Percentiles rank a stretch among this genome's conserved stretches.
Conservation (phyloP, 805 yeast genomes). For the Candida maris region DNA sequence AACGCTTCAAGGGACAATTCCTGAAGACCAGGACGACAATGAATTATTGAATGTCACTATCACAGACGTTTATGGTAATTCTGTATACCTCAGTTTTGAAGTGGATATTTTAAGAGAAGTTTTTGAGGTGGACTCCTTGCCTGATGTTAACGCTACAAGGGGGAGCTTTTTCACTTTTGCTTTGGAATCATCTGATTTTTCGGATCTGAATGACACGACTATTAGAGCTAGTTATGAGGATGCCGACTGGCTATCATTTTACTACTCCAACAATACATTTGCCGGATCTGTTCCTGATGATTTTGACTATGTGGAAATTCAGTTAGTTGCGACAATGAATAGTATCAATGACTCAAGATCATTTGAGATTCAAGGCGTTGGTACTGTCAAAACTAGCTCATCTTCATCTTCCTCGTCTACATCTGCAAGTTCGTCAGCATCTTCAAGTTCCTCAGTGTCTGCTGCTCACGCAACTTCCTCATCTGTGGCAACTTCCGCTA, state of each 20-base stretch:
- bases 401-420: conserved; percentile 18
- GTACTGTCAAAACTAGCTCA: conserved; percentile 22
- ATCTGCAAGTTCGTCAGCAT: conserved; percentile 20
- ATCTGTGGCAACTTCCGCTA: conserved; percentile 6
- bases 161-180: conserved; percentile 57
- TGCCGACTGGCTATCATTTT: conserved; percentile 64
- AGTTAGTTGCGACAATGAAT: conserved; percentile 38
- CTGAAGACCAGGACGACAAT: conserved; percentile 40
- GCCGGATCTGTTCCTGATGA: conserved; percentile 60
- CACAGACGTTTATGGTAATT: conserved; percentile 57
- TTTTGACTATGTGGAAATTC: conserved; percentile 39
- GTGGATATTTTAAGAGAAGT: conserved; percentile 50
- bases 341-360: conserved; percentile 36
- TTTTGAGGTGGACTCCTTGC: conserved; percentile 51
- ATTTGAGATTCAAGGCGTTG: conserved; percentile 54
- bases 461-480: conserved; percentile 20
- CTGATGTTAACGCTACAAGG: conserved; percentile 64
- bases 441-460: conserved; percentile 30
- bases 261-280: conserved; percentile 58
- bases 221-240: conserved; percentile 42
- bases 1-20: conserved; percentile 52
- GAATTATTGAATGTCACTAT: conserved; percentile 50
- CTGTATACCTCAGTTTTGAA: conserved; percentile 54
- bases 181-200: conserved; percentile 52
- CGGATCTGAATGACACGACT: conserved; percentile 47